Evolutionary conservation across 2,329 filamentous ascomycete species (phyloP), one percentile per base, ranked within the genome.

Genomic region (Talaromyces sp.): DNA sequence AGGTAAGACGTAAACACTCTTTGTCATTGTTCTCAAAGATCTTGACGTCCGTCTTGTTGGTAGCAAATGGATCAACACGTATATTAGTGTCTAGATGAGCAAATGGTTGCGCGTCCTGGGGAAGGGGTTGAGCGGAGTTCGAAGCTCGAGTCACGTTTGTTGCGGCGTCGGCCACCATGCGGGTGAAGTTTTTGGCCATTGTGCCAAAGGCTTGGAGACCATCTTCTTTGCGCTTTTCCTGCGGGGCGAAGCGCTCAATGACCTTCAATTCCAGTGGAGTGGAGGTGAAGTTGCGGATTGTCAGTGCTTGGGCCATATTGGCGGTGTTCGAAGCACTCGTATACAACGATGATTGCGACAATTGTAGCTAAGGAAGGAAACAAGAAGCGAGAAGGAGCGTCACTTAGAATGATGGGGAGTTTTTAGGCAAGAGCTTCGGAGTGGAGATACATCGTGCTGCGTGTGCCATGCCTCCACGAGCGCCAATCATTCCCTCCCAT

Each of bases 201-300:
- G 74, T 79, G 67, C 76, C 68, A 67, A 78, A 68, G 66, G 77
- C 69, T 70, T 73, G 66, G 63, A 70, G 39, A 19, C 62, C 56
- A 60, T 66, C 57, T 43, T 65, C 52, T 54, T 61, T 65, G 63
- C 19, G 70, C 65, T 75, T 76, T 67, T 84, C 80, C 62, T 78
- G 82, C 56, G 80, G 83, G 69, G 88, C 85, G 75, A 93, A 93
- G 70, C 89, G 88, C 80, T 96, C 90, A 65, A 94, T 82, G 66
- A 83, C 77, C 76, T 88, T 88, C 71, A 97, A 84, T 70, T 89
- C 86, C 63, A 97, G 81, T n/a, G 87, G 83, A 58, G 85, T 88
- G 65, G 86, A 82, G 52, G 91, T 94, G 69, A 96, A 81, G 77
- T 97, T 97, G 72, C 93, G 92, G 72, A 97, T 86, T 4, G 85